These are phyloP conservation scores for Paramyrothecium roridum DNA, from an alignment of 2,329 filamentous ascomycete genomes.

Conservation along the genomic window DNA sequence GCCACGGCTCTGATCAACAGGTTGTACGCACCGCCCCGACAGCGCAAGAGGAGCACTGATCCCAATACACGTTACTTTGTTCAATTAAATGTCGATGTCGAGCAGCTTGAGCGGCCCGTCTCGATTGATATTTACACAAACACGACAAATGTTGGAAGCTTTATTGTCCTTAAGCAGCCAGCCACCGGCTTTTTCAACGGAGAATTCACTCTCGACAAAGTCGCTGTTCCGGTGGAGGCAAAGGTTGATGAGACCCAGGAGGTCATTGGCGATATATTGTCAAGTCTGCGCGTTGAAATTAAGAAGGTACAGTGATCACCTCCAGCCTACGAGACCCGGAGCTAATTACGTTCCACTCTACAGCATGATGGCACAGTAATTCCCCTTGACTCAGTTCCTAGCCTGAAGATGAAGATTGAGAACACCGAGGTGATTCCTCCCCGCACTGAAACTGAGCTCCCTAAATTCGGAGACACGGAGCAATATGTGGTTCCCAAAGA, in stretches of 20 bases:
- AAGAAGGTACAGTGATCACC: slow-evolving; percentile 20
- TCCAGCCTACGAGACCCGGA: not conserved
- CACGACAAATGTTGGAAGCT: slow-evolving; percentile 26
- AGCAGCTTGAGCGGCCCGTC: slow-evolving; percentile 31
- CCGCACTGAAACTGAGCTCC: not conserved
- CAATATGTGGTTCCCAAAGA: not conserved
- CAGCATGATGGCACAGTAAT: slow-evolving; percentile 1
- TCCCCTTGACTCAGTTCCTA: not conserved
- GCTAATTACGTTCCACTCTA: not conserved
- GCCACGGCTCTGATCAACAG: slow-evolving; percentile 28
- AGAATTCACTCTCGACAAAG: slow-evolving; percentile 32
- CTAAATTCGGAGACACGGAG: slow-evolving; percentile 8
- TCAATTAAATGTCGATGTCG: slow-evolving; percentile 28
- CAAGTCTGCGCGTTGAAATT: slow-evolving; percentile 27
- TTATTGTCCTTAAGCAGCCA: slow-evolving; percentile 34
- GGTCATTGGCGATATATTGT: slow-evolving; percentile 18
- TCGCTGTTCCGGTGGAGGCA: slow-evolving; percentile 60
- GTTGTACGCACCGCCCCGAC: slow-evolving; percentile 18
- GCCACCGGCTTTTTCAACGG: slow-evolving; percentile 25
- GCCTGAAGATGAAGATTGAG: not conserved
- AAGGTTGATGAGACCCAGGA: slow-evolving; percentile 40
- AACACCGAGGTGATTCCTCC: not conserved
- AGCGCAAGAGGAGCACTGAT: slow-evolving; percentile 1
- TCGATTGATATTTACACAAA: slow-evolving; percentile 29
- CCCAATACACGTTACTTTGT: slow-evolving; percentile 30